Evolutionary conservation across 2,329 filamentous ascomycete genomes (phyloP).

Genomic region (Verticillium dahliae): DNA sequence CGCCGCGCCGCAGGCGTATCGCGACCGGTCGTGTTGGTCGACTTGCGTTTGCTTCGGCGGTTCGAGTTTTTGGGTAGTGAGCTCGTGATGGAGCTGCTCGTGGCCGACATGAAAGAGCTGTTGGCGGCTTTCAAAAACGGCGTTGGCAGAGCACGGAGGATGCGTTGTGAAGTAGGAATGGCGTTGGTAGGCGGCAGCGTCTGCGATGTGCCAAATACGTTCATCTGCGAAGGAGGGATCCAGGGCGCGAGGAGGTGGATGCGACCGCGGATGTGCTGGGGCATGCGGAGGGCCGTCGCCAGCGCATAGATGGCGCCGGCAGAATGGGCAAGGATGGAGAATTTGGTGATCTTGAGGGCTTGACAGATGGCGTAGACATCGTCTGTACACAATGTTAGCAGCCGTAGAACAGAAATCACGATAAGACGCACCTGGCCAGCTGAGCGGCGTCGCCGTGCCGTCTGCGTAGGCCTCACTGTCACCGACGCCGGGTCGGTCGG

Average conservation of each 20-base stretch:
- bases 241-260: slow-evolving; percentile 93
- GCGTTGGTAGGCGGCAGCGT: slow-evolving; percentile 74
- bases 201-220: slow-evolving; percentile 66
- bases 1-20: slow-evolving; percentile 26
- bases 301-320: slow-evolving; percentile 97
- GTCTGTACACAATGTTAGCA: slow-evolving; percentile 32
- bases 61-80: slow-evolving; percentile 61
- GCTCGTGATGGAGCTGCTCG: slow-evolving; percentile 76
- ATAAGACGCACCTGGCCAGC: slow-evolving; percentile 74
- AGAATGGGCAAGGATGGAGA: slow-evolving; percentile 92
- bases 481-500: slow-evolving; percentile 88
- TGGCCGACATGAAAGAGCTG: slow-evolving; percentile 89
- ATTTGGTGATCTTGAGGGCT: slow-evolving; percentile 84
- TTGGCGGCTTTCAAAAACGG: slow-evolving; percentile 91
- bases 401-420: not conserved
- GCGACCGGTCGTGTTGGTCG: slow-evolving; percentile 28
- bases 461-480: slow-evolving; percentile 83
- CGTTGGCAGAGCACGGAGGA: slow-evolving; percentile 82
- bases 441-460: slow-evolving; percentile 76
- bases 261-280: slow-evolving; percentile 87
- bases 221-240: slow-evolving; percentile 95
- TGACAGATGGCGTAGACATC: slow-evolving; percentile 95
- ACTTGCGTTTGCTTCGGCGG: slow-evolving; percentile 54
- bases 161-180: slow-evolving; percentile 84
- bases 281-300: slow-evolving; percentile 90